These are phyloP conservation scores for Coemansia sp. DNA, from an alignment of 192 early-diverging fungal genomes.

Conservation along the genomic window DNA sequence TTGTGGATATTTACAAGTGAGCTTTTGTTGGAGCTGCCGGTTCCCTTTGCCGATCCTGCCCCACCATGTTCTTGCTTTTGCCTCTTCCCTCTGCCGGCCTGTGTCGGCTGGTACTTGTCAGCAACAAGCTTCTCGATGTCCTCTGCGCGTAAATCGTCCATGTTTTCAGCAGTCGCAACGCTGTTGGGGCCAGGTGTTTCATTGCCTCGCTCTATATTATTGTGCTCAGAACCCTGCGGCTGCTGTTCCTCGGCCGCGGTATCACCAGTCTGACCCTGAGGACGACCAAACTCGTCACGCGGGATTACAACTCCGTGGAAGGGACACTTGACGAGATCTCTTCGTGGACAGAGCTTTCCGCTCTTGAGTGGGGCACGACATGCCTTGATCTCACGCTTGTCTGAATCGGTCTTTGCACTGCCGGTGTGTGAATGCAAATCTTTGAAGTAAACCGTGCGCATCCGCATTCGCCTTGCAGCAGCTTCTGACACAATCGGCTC, in stretches of 20 bases:
- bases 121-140: slow-evolving; percentile 24
- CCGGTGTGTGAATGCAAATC: neutral
- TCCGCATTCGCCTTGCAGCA: slow-evolving; percentile 56
- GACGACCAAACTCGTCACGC: slow-evolving; percentile 56
- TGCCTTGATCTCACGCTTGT: slow-evolving; percentile 53
- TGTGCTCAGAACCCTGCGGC: neutral
- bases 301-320: slow-evolving; percentile 64
- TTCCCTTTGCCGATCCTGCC: too few relatives aligned
- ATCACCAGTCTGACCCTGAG: slow-evolving; percentile 6
- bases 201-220: neutral
- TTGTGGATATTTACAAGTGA: slow-evolving; percentile 29
- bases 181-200: slow-evolving; percentile 6
- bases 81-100: neutral
- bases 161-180: slow-evolving; percentile 29
- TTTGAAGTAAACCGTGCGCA: slow-evolving; percentile 55
- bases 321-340: slow-evolving; percentile 67
- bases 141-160: slow-evolving; percentile 25
- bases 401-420: neutral
- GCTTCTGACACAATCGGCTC: slow-evolving; percentile 57
- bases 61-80: neutral
- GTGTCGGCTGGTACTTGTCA: slow-evolving; percentile 5
- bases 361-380: slow-evolving; percentile 64
- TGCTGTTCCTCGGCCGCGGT: neutral
- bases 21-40: neutral
- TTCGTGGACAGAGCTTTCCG: slow-evolving; percentile 63